A percentile compares a stretch with the other conserved stretches of the same genome.
phyloP scores from a whole-genome alignment of 768 basidiomycete genomes.

The Wakefieldia striispora region DNA sequence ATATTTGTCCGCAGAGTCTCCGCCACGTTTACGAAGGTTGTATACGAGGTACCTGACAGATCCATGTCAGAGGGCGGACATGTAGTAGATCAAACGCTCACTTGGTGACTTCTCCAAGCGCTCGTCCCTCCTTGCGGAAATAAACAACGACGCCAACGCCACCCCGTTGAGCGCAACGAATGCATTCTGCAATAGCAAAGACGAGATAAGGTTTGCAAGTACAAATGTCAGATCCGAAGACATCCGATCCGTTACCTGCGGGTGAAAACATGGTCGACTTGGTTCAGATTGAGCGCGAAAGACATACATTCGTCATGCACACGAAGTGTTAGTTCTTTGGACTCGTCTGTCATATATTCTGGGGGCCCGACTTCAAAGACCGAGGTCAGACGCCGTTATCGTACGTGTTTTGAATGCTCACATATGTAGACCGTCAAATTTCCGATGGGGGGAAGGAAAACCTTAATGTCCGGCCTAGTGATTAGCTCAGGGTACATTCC shows the following conservation, averaged over 20 bases:
- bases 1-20: slow-evolving; percentile 90
- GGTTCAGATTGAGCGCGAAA: background rate
- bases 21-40: slow-evolving; percentile 92
- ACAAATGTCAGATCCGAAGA: slow-evolving; percentile 91
- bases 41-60: slow-evolving; percentile 80
- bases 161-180: slow-evolving; percentile 75
- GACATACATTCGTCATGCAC: slow-evolving; percentile 89
- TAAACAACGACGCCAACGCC: slow-evolving; percentile 94
- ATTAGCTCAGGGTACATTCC: slow-evolving; percentile 96
- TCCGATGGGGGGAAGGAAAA: slow-evolving; percentile 95
- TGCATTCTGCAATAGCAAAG: slow-evolving; percentile 92
- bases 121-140: slow-evolving; percentile 92
- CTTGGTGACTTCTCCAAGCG: slow-evolving; percentile 92
- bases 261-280: background rate
- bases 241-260: slow-evolving; percentile 88
- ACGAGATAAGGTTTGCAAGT: slow-evolving; percentile 92
- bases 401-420: slow-evolving; percentile 30
- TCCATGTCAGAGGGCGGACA: background rate
- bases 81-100: slow-evolving; percentile 32
- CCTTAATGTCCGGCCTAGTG: slow-evolving; percentile 92
- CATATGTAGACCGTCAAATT: slow-evolving; percentile 91
- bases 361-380: slow-evolving; percentile 69
- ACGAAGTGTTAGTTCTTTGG: slow-evolving; percentile 80
- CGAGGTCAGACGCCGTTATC: background rate
- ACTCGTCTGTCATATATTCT: slow-evolving; percentile 68